Evolutionary conservation across 345 rosid genomes (phyloP).

Genomic region (Raphanus raphanistrum): DNA sequence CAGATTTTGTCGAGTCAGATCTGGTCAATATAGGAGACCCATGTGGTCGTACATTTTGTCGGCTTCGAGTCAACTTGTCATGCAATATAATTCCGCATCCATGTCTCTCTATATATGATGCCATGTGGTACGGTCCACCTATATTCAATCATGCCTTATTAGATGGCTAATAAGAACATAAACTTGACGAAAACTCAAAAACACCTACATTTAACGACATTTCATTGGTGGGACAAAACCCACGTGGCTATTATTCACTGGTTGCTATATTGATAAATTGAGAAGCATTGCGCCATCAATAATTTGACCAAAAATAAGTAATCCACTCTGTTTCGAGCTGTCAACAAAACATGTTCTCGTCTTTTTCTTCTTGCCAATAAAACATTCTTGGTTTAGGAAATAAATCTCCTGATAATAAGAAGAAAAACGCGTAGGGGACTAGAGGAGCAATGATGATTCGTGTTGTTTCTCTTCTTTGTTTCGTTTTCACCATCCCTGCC

Average conservation of each 20-base stretch:
- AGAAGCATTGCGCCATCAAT: constrained; percentile 43
- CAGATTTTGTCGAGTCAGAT: background rate
- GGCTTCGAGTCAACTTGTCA: background rate
- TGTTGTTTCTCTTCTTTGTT: constrained; percentile 28
- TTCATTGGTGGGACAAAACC: background rate
- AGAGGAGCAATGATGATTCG: constrained; percentile 28
- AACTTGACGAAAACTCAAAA: background rate
- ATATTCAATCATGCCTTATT: background rate
- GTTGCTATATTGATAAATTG: background rate
- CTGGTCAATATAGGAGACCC: background rate
- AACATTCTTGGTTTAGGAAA: background rate
- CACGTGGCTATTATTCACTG: constrained; percentile 10
- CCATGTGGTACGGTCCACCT: background rate
- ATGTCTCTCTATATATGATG: background rate
- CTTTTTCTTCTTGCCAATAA: constrained; percentile 1
- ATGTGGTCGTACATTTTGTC: background rate
- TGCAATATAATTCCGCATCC: background rate
- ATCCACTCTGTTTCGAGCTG: constrained; percentile 70
- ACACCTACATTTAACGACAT: background rate
- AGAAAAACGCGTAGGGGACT: background rate
- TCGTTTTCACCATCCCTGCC: constrained; percentile 19
- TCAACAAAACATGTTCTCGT: constrained; percentile 43
- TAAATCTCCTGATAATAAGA: background rate
- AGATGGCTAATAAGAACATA: background rate
- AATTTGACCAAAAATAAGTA: constrained; percentile 27